Evolutionary conservation across 352 stramenopile species (phyloP).

Genomic region (Phytophthora ohioensis): DNA sequence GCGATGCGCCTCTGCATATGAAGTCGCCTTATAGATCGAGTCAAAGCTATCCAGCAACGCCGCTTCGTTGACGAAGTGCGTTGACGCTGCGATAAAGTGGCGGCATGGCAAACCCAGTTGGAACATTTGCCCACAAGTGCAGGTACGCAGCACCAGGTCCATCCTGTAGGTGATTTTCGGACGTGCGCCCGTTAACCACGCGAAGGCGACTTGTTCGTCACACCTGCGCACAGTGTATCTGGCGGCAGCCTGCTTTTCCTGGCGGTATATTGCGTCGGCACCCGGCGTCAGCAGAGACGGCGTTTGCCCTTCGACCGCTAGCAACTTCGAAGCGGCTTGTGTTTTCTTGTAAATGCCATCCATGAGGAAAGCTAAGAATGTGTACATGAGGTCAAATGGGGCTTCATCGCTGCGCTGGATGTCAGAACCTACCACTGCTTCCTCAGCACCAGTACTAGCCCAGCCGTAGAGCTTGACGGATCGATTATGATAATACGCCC

Average conservation of each 20-base stretch:
- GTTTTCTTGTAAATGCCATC: constrained; percentile 79
- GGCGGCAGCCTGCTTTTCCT: constrained; percentile 68
- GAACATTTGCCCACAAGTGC: constrained; percentile 75
- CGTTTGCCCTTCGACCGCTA: constrained; percentile 29
- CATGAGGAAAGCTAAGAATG: constrained; percentile 84
- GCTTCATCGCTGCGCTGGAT: constrained; percentile 74
- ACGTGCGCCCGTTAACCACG: constrained; percentile 69
- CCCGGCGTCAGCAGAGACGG: constrained; percentile 60
- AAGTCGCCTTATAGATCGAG: constrained; percentile 72
- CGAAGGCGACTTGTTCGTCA: constrained; percentile 78
- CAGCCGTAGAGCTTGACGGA: constrained; percentile 72
- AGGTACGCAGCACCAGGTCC: constrained; percentile 65
- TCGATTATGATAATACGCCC: constrained; percentile 74
- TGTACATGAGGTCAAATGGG: constrained; percentile 84
- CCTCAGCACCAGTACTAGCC: constrained; percentile 66
- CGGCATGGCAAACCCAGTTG: constrained; percentile 82
- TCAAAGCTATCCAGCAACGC: constrained; percentile 72
- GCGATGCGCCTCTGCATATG: constrained; percentile 66
- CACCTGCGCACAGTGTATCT: constrained; percentile 66
- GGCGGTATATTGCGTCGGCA: constrained; percentile 69
- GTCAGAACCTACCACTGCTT: constrained; percentile 66
- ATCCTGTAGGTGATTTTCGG: constrained; percentile 79
- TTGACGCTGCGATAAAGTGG: constrained; percentile 75
- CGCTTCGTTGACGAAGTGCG: constrained; percentile 67
- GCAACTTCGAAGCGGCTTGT: constrained; percentile 65